Conservation (phyloP, 352 stramenopile species). For the Globisporangium nodosum region DNA sequence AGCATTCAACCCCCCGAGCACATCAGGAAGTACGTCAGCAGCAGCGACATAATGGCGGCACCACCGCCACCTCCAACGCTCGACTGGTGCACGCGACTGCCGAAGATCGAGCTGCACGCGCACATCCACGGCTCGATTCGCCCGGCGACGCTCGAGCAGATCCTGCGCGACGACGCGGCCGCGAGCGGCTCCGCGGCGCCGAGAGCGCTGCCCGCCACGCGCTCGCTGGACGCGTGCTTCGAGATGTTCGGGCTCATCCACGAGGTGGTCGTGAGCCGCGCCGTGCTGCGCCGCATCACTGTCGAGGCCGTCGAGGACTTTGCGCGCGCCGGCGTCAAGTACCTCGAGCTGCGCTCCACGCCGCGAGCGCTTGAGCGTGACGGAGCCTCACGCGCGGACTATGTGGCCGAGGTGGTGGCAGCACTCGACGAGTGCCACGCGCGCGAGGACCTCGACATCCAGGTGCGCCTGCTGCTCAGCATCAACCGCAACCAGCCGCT, state of each 20-base stretch:
- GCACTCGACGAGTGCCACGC: conserved; percentile 61
- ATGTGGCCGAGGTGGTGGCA: conserved; percentile 62
- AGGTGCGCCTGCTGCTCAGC: conserved; percentile 73
- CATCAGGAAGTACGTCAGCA: neutral
- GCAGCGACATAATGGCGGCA: neutral
- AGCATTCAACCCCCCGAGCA: no score
- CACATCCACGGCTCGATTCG: conserved; percentile 86
- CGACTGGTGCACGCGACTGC: conserved; percentile 48
- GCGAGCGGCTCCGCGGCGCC: conserved; percentile 16
- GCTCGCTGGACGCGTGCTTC: conserved; percentile 82
- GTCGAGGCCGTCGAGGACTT: conserved; percentile 85
- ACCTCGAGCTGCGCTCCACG: conserved; percentile 83
- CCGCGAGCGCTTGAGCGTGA: conserved; percentile 54
- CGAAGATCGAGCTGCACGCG: conserved; percentile 85
- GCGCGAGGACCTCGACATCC: conserved; percentile 51
- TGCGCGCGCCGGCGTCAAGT: conserved; percentile 67
- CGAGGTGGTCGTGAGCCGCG: conserved; percentile 67
- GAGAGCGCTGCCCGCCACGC: conserved; percentile 32
- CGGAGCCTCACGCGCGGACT: conserved; percentile 50
- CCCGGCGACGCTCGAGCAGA: conserved; percentile 50
- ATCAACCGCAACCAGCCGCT: conserved; percentile 75
- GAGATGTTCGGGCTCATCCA: conserved; percentile 87
- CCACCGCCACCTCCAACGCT: conserved; percentile 13
- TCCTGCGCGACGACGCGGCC: conserved; percentile 47
- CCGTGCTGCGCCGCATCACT: conserved; percentile 56